Conservation (phyloP, 2,329 filamentous ascomycete species). For the Tolypocladium album region DNA sequence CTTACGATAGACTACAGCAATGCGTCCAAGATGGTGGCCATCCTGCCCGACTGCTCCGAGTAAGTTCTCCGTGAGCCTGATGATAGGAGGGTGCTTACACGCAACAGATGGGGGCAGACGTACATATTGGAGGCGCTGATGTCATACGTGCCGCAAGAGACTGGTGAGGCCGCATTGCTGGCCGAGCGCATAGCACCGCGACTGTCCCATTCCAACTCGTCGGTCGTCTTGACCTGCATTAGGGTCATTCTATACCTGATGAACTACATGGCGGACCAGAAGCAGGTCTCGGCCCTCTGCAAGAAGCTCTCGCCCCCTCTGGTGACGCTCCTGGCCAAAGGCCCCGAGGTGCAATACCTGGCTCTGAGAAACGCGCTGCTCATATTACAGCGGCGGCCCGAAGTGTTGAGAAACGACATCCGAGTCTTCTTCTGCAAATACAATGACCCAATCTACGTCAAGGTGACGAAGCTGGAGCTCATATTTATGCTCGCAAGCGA, state of each 20-base stretch:
- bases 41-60: constrained; percentile 94
- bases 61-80: constrained; percentile 34
- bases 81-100: background rate
- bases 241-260: constrained; percentile 94
- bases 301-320: constrained; percentile 90
- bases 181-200: constrained; percentile 93
- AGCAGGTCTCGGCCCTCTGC: constrained; percentile 76
- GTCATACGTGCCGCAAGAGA: constrained; percentile 93
- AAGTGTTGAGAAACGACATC: constrained; percentile 92
- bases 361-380: constrained; percentile 87
- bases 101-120: constrained; percentile 83
- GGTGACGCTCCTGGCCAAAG: constrained; percentile 90
- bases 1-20: constrained; percentile 96
- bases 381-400: constrained; percentile 84
- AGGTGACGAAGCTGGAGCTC: constrained; percentile 95
- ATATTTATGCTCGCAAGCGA: constrained; percentile 98
- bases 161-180: constrained; percentile 74
- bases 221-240: constrained; percentile 92
- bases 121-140: constrained; percentile 97
- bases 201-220: constrained; percentile 91
- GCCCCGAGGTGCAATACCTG: constrained; percentile 95
- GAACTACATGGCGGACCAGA: constrained; percentile 95
- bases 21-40: constrained; percentile 95
- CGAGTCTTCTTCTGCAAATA: constrained; percentile 99
- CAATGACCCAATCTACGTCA: constrained; percentile 98